Percentiles rank a stretch among this genome's conserved stretches.
Conservation (phyloP, 352 stramenopile genomes). For the Pythium plurisporium region DNA sequence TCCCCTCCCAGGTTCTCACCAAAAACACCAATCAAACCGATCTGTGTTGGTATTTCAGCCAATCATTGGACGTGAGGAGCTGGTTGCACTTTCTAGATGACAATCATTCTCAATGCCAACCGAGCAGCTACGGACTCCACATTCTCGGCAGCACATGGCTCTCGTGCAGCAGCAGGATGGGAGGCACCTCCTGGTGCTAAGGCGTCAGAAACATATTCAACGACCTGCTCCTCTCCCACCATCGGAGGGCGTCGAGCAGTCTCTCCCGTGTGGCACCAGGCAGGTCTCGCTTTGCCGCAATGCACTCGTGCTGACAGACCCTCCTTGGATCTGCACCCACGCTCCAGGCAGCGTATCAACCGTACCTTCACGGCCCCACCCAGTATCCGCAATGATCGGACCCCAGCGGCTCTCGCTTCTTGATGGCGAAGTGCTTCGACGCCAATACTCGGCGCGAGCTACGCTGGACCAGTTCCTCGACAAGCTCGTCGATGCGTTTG, state of each 20-base stretch:
- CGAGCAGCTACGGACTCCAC: no score
- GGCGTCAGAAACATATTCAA: not conserved
- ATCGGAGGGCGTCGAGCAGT: no score
- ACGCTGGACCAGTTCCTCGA: conserved; percentile 33
- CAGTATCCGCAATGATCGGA: conserved; percentile 11
- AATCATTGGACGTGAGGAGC: not conserved
- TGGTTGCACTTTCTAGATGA: conserved; percentile 6
- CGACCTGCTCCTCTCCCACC: not conserved
- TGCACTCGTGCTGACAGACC: no score
- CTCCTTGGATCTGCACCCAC: conserved; percentile 2
- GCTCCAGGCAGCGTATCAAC: conserved; percentile 14
- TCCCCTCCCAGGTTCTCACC: no score
- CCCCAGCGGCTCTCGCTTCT: conserved; percentile 34
- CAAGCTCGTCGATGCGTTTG: conserved; percentile 30
- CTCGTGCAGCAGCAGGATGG: not conserved
- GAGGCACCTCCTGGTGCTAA: not conserved
- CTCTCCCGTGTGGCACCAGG: no score
- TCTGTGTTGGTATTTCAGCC: not conserved
- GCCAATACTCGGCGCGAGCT: conserved; percentile 16
- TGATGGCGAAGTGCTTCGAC: conserved; percentile 27
- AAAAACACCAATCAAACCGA: not conserved
- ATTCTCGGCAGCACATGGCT: not conserved
- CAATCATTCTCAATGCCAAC: conserved; percentile 1
- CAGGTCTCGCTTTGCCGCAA: no score
- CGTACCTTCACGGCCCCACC: not conserved